These are phyloP conservation scores for Gentiana straminea DNA, from an alignment of 257 asterid genomes.

Conservation along the genomic window DNA sequence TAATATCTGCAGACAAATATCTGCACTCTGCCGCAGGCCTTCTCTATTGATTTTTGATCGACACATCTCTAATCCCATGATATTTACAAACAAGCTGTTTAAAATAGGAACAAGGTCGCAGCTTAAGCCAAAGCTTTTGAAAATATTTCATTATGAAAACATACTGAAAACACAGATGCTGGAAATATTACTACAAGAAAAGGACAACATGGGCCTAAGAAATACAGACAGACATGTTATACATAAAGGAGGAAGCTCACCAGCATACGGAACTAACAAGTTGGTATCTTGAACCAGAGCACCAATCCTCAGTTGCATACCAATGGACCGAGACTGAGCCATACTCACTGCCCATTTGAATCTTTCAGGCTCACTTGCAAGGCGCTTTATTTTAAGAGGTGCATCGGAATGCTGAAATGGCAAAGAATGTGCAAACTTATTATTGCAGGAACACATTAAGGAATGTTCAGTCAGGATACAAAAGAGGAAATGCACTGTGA, in stretches of 20 bases:
- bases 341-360: constrained; percentile 90
- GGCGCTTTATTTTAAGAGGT: constrained; percentile 87
- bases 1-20: too few species aligned
- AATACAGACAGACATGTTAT: constrained; percentile 2
- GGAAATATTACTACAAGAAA: neutral
- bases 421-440: constrained; percentile 13
- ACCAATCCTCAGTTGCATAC: constrained; percentile 70
- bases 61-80: too few species aligned
- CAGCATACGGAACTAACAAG: constrained; percentile 95
- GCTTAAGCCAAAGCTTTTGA: neutral
- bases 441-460: neutral
- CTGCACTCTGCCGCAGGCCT: too few species aligned
- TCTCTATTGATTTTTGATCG: too few species aligned
- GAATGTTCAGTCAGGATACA: neutral
- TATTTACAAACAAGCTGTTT: too few species aligned
- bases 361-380: constrained; percentile 85
- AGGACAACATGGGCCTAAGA: neutral
- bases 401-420: constrained; percentile 71
- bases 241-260: constrained; percentile 35
- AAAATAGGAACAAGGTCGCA: neutral
- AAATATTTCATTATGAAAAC: neutral
- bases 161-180: neutral
- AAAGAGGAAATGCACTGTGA: neutral
- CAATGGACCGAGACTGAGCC: constrained; percentile 79
- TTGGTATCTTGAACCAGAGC: constrained; percentile 79